Percentiles rank a stretch among this genome's conserved stretches.
Conservation (phyloP, 495 filamentous ascomycete species). For the Penicillium ochrochloron region DNA sequence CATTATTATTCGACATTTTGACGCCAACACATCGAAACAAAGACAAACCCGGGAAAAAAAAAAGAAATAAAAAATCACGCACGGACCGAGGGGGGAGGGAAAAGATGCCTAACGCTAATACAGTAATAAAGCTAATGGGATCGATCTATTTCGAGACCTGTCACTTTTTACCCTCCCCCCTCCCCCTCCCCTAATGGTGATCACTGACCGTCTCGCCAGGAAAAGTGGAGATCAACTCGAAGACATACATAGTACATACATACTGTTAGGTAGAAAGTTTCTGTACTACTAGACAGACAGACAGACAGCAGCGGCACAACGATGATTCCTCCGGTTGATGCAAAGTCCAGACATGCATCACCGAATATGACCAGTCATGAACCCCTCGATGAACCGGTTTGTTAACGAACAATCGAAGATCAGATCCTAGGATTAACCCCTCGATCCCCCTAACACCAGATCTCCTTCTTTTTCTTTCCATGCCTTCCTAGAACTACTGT, state of each 20-base stretch:
- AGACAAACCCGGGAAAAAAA: not conserved
- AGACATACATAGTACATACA: not conserved
- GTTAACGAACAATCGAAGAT: not conserved
- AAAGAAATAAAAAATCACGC: slow-evolving; percentile 3
- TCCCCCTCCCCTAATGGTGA: not conserved
- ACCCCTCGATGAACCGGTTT: slow-evolving; percentile 20
- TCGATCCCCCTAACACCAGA: slow-evolving; percentile 1
- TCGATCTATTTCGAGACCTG: slow-evolving; percentile 32
- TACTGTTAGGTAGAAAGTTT: no score
- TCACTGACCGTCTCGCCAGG: not conserved
- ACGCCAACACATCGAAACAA: slow-evolving; percentile 5
- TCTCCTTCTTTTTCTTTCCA: not conserved
- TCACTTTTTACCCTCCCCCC: slow-evolving; percentile 18
- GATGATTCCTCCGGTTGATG: not conserved
- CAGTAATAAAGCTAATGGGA: no score
- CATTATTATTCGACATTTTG: not conserved
- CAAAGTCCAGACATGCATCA: not conserved
- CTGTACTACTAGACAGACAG: no score
- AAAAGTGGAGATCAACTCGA: not conserved
- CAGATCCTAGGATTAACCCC: not conserved
- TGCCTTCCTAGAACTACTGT: not conserved
- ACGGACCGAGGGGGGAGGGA: slow-evolving; percentile 30
- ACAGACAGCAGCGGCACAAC: not conserved
- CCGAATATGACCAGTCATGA: slow-evolving; percentile 27
- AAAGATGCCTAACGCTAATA: no score